phyloP scores from a whole-genome alignment of 2,329 filamentous ascomycete genomes.

The Talaromyces verruculosus region DNA sequence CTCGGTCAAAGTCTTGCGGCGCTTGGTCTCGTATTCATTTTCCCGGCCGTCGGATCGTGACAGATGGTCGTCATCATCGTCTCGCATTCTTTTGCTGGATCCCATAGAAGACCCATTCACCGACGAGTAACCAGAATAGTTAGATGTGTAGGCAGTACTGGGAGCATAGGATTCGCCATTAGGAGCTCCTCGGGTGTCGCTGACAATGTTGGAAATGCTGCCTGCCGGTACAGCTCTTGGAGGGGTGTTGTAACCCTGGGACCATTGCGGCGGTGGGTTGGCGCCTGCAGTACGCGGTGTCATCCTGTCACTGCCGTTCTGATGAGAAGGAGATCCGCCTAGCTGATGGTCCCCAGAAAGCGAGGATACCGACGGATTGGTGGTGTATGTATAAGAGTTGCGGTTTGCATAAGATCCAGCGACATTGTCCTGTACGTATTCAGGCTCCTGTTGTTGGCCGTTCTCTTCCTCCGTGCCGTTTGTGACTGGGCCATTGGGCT shows the following conservation, averaged over 20 bases:
- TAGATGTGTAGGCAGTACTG: conserved; percentile 63
- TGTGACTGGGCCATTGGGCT: conserved; percentile 56
- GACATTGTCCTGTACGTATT: conserved; percentile 82
- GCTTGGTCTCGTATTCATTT: conserved; percentile 67
- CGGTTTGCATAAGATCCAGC: conserved; percentile 70
- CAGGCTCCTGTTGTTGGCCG: conserved; percentile 69
- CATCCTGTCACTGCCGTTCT: conserved; percentile 76
- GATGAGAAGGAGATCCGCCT: conserved; percentile 75
- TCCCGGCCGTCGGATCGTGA: conserved; percentile 61
- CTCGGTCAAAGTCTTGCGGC: conserved; percentile 74
- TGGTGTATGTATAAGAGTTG: conserved; percentile 72
- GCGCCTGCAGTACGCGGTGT: conserved; percentile 74
- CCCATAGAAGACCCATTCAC: conserved; percentile 62
- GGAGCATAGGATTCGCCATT: conserved; percentile 68
- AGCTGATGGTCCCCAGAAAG: conserved; percentile 75
- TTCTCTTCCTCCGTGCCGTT: conserved; percentile 64
- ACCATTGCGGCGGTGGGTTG: conserved; percentile 71
- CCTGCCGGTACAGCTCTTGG: conserved; percentile 70
- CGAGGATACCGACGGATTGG: conserved; percentile 63
- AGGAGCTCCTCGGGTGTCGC: conserved; percentile 67
- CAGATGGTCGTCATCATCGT: conserved; percentile 67
- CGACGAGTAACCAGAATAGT: conserved; percentile 60
- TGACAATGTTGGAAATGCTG: conserved; percentile 87
- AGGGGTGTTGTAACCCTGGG: conserved; percentile 73
- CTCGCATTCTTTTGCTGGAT: conserved; percentile 62